These are phyloP conservation scores for Geum urbanum DNA, from an alignment of 306 rosid genomes.

Conservation along the genomic window DNA sequence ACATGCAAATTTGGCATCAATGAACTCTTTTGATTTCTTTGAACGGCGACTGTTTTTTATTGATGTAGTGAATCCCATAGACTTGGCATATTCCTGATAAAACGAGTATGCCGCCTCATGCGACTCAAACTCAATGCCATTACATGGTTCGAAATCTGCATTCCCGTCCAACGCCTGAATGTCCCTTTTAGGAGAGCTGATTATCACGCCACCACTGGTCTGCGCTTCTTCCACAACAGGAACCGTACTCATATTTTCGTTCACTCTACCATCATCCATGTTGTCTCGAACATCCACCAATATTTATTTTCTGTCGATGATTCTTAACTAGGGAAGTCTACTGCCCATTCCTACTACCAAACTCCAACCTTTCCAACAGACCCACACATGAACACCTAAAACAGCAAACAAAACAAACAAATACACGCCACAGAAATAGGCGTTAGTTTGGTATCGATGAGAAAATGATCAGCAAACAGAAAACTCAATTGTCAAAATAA, in stretches of 20 bases:
- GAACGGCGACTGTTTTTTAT: conserved; percentile 90
- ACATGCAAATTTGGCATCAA: conserved; percentile 94
- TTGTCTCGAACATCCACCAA: conserved; percentile 31
- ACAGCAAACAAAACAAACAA: neutral
- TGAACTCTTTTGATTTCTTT: conserved; percentile 89
- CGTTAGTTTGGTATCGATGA: too few relatives aligned
- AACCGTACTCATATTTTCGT: conserved; percentile 49
- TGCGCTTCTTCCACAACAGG: conserved; percentile 54
- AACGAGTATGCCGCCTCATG: conserved; percentile 80
- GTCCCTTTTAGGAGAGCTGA: conserved; percentile 50
- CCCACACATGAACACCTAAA: conserved; percentile 4
- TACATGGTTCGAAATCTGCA: conserved; percentile 64
- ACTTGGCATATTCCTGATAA: conserved; percentile 89
- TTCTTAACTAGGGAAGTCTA: conserved; percentile 16
- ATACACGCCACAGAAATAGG: neutral
- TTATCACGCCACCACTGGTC: conserved; percentile 32
- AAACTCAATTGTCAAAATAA: too few relatives aligned
- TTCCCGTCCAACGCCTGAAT: conserved; percentile 60
- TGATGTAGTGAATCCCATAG: conserved; percentile 96
- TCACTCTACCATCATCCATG: conserved; percentile 29
- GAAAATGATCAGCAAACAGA: too few relatives aligned
- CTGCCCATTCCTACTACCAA: conserved; percentile 7
- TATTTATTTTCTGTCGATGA: conserved; percentile 24
- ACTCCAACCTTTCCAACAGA: neutral
- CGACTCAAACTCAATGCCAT: conserved; percentile 78